A percentile compares a stretch with the other conserved stretches of the same genome.
Evolutionary conservation across 257 asterid species (phyloP).

Genomic region (Rubia yunnanensis): DNA sequence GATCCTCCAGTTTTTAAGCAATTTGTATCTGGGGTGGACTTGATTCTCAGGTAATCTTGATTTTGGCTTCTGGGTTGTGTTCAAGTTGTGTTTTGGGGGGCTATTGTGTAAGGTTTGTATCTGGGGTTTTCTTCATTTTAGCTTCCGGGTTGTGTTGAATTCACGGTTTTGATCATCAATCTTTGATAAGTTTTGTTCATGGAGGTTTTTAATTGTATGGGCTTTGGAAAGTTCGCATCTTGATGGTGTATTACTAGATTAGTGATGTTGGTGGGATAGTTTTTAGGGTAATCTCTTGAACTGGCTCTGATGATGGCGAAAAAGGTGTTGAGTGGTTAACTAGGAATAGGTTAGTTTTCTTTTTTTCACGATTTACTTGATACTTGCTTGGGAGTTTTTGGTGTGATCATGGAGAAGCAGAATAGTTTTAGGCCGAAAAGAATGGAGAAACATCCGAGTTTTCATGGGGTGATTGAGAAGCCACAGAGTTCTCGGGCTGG

Average conservation of each 20-base stretch:
- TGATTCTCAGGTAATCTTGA: not conserved
- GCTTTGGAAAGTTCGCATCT: conserved; percentile 10
- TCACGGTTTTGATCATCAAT: not conserved
- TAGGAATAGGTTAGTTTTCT: not conserved
- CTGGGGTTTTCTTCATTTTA: conserved; percentile 10
- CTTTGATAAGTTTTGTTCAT: not conserved
- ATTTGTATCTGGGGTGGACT: not conserved
- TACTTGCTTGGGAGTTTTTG: conserved; percentile 1
- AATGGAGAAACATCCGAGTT: conserved; percentile 65
- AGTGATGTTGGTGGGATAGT: not conserved
- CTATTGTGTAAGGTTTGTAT: not conserved
- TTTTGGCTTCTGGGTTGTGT: conserved; percentile 20
- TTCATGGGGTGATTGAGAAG: conserved; percentile 45
- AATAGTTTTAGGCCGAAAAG: conserved; percentile 16
- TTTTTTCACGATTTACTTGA: not conserved
- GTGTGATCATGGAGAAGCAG: conserved; percentile 18
- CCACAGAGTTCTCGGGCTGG: conserved; percentile 57
- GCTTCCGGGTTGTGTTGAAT: not conserved
- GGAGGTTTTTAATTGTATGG: conserved; percentile 15
- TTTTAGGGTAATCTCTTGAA: conserved; percentile 7
- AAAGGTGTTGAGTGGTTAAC: conserved; percentile 7
- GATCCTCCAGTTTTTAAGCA: not conserved
- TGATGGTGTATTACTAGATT: not conserved
- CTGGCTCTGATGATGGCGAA: conserved; percentile 22
- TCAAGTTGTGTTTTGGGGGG: conserved; percentile 16